A percentile compares a stretch with the other conserved stretches of the same genome.
These are phyloP conservation scores for Coniochaeta sp. DNA, from an alignment of 2,329 filamentous ascomycete species.

Conservation along the genomic window DNA sequence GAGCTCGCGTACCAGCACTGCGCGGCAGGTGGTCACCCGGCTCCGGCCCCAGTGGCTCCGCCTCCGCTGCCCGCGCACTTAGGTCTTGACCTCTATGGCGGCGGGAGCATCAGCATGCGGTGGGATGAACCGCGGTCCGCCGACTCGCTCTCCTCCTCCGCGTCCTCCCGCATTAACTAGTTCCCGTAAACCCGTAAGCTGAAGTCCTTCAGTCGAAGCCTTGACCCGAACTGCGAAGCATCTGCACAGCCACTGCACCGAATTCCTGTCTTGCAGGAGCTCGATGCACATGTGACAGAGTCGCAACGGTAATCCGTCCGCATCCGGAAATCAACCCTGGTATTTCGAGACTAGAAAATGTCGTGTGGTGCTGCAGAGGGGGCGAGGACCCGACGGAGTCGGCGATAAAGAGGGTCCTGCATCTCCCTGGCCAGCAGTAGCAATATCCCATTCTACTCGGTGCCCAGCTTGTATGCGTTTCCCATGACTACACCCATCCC, in stretches of 20 bases:
- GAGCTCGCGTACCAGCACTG: not conserved
- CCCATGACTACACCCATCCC: slow-evolving; percentile 18
- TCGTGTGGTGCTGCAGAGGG: slow-evolving; percentile 7
- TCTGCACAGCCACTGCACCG: slow-evolving; percentile 1
- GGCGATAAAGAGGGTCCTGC: slow-evolving; percentile 11
- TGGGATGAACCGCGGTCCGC: slow-evolving; percentile 12
- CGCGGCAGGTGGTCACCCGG: not conserved
- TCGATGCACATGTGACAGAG: not conserved
- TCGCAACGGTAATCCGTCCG: slow-evolving; percentile 19
- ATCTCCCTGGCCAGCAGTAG: slow-evolving; percentile 24
- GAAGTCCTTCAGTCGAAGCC: slow-evolving; percentile 10
- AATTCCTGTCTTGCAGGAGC: slow-evolving; percentile 8
- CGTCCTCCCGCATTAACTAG: not conserved
- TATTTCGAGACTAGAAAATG: slow-evolving; percentile 4
- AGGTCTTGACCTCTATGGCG: not conserved
- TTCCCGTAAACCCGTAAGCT: not conserved
- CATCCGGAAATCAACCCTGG: slow-evolving; percentile 8
- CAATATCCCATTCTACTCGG: slow-evolving; percentile 6
- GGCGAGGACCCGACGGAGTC: slow-evolving; percentile 6
- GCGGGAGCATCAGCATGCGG: slow-evolving; percentile 7
- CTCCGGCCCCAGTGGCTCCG: not conserved
- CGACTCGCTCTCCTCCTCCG: not conserved
- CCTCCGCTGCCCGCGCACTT: not conserved
- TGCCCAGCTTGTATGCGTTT: slow-evolving; percentile 19
- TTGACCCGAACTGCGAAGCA: slow-evolving; percentile 19